Evolutionary conservation across 2,329 filamentous ascomycete species (phyloP).

Genomic region (Phoma sp.): DNA sequence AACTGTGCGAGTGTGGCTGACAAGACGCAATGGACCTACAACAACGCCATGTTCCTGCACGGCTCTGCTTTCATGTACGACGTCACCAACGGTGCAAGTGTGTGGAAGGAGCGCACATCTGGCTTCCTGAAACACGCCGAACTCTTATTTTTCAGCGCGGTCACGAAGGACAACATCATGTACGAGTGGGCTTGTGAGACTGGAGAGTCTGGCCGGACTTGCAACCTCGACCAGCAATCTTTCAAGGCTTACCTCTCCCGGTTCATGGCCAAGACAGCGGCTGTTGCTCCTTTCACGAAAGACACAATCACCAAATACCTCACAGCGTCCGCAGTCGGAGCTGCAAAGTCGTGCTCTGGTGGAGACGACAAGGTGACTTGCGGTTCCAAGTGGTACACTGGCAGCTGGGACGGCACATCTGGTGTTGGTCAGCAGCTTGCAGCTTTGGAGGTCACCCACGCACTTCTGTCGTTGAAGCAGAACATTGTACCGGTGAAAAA

Average conservation of each 20-base stretch:
- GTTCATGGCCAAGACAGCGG: slow-evolving; percentile 60
- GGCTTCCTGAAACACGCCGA: slow-evolving; percentile 62
- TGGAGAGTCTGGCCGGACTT: slow-evolving; percentile 52
- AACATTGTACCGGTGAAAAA: slow-evolving; percentile 38
- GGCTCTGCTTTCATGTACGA: slow-evolving; percentile 66
- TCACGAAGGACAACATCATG: slow-evolving; percentile 61
- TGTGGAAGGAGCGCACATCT: slow-evolving; percentile 66
- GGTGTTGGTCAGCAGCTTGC: slow-evolving; percentile 55
- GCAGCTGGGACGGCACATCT: slow-evolving; percentile 49
- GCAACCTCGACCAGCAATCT: slow-evolving; percentile 73
- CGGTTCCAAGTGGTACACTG: slow-evolving; percentile 55
- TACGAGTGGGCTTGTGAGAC: slow-evolving; percentile 72
- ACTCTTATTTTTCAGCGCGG: slow-evolving; percentile 61
- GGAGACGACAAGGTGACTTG: slow-evolving; percentile 50
- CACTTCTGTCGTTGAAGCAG: slow-evolving; percentile 47
- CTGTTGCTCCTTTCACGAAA: slow-evolving; percentile 52
- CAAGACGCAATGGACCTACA: slow-evolving; percentile 64
- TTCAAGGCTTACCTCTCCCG: slow-evolving; percentile 79
- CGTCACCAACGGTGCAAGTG: slow-evolving; percentile 48
- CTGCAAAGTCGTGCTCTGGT: slow-evolving; percentile 53
- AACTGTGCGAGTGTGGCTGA: slow-evolving; percentile 59
- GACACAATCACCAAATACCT: slow-evolving; percentile 49
- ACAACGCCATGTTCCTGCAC: slow-evolving; percentile 61
- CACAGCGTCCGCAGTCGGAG: slow-evolving; percentile 50
- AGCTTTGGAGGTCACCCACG: slow-evolving; percentile 54